These are phyloP conservation scores for Puya raimondii DNA, from an alignment of 176 grass and related monocot genomes.

Conservation along the genomic window DNA sequence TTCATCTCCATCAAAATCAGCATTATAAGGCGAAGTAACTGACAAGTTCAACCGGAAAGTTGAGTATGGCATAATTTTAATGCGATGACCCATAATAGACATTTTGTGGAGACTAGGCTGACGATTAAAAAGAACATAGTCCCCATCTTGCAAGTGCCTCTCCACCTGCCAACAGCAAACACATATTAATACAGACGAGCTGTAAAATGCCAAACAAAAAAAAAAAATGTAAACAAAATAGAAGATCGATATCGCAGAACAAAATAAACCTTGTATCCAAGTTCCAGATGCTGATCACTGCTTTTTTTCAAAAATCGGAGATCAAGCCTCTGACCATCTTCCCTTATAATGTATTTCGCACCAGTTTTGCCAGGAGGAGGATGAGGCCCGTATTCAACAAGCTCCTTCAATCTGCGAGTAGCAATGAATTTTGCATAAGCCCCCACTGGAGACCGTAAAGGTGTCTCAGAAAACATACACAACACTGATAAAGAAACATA, in stretches of 20 bases:
- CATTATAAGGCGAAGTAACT: slow-evolving; percentile 97
- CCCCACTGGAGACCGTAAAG: not conserved
- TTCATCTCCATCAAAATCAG: slow-evolving; percentile 98
- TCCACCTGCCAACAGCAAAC: slow-evolving; percentile 52
- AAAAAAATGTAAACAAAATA: slow-evolving; percentile 13
- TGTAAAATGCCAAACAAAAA: not conserved
- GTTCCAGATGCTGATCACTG: slow-evolving; percentile 92
- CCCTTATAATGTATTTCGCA: slow-evolving; percentile 90
- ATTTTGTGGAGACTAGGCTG: slow-evolving; percentile 99
- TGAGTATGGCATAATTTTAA: slow-evolving; percentile 99
- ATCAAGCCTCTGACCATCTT: slow-evolving; percentile 95
- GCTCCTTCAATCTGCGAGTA: slow-evolving; percentile 61
- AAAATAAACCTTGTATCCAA: slow-evolving; percentile 68
- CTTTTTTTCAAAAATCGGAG: slow-evolving; percentile 95
- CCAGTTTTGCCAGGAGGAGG: slow-evolving; percentile 92
- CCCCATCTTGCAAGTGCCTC: slow-evolving; percentile 81
- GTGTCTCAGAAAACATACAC: not conserved
- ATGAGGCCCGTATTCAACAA: slow-evolving; percentile 92
- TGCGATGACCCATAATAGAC: slow-evolving; percentile 98
- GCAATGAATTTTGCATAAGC: not conserved
- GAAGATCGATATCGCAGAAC: not conserved
- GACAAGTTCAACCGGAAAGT: slow-evolving; percentile 90
- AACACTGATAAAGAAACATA: not conserved
- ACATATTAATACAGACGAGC: not conserved
- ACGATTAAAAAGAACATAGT: slow-evolving; percentile 94